A percentile compares a stretch with the other conserved stretches of the same genome.
phyloP scores from a whole-genome alignment of 2,329 filamentous ascomycete genomes.

The Plectosphaerella cucumerina region DNA sequence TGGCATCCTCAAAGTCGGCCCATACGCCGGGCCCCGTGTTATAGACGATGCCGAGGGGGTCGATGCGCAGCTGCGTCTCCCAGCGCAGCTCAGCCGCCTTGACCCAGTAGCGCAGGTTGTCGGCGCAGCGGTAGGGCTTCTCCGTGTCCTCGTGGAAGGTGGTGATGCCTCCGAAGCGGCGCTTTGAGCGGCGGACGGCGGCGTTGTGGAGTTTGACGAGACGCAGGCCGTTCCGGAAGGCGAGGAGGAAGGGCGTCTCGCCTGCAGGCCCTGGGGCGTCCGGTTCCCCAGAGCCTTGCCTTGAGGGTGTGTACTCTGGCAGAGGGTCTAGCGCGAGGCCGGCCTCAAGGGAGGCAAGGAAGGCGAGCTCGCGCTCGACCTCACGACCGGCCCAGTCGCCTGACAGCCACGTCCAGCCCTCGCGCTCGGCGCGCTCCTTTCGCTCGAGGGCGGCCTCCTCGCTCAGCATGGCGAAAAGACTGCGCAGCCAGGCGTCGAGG shows the following conservation, averaged over 20 bases:
- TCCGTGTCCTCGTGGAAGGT: conserved; percentile 86
- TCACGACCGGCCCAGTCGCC: conserved; percentile 74
- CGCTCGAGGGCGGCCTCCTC: conserved; percentile 75
- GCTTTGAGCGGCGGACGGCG: conserved; percentile 76
- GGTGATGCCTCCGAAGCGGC: conserved; percentile 86
- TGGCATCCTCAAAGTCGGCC: conserved; percentile 76
- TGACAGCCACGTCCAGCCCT: conserved; percentile 75
- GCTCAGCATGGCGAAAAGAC: conserved; percentile 71
- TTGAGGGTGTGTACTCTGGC: conserved; percentile 60
- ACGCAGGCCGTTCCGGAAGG: conserved; percentile 73
- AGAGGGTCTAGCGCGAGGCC: conserved; percentile 52
- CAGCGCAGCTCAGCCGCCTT: conserved; percentile 94
- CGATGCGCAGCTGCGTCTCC: conserved; percentile 78
- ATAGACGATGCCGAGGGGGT: conserved; percentile 83
- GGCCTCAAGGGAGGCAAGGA: conserved; percentile 71
- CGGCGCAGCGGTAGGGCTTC: conserved; percentile 89
- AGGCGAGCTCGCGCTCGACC: conserved; percentile 74
- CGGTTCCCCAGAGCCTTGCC: too few relatives aligned
- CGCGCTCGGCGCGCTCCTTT: conserved; percentile 64
- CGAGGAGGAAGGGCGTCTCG: conserved; percentile 64
- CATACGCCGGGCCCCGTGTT: conserved; percentile 66
- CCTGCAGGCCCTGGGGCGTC: conserved; percentile 38
- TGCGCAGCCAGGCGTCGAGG: conserved; percentile 74
- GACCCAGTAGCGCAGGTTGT: conserved; percentile 93
- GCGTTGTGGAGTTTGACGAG: conserved; percentile 88